Conservation (phyloP, 2,329 filamentous ascomycete genomes). For the Chalaropsis thielavioides region DNA sequence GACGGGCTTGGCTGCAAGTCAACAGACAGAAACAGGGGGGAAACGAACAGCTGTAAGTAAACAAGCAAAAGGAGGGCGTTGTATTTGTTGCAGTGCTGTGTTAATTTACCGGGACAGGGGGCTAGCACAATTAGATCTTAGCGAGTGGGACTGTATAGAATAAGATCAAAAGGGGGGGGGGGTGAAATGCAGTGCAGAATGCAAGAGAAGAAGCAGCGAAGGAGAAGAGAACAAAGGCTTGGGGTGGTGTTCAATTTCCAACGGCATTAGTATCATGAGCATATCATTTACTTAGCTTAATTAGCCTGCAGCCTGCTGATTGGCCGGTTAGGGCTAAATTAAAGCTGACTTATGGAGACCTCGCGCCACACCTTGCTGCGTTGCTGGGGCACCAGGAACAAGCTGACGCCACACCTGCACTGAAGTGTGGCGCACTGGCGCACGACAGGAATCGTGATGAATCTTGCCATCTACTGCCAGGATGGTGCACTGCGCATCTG, state of each 20-base stretch:
- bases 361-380: constrained; percentile 4
- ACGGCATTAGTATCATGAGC: constrained; percentile 1
- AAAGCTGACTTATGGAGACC: not conserved
- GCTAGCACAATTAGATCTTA: not conserved
- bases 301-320: not conserved
- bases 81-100: not conserved
- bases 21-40: constrained; percentile 11
- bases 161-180: constrained; percentile 4
- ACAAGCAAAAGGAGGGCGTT: constrained; percentile 5
- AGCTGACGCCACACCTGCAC: not conserved
- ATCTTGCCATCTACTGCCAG: not conserved
- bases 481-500: not conserved
- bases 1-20: constrained; percentile 3
- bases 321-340: not conserved
- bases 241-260: not conserved
- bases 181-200: not conserved
- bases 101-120: not conserved
- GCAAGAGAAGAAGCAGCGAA: not conserved
- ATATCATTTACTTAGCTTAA: not conserved
- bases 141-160: not conserved
- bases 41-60: constrained; percentile 5
- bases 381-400: not conserved
- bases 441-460: not conserved
- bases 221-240: not conserved
- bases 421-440: not conserved